Evolutionary conservation across 345 rosid genomes (phyloP).

Genomic region (Stellera chamaejasme): DNA sequence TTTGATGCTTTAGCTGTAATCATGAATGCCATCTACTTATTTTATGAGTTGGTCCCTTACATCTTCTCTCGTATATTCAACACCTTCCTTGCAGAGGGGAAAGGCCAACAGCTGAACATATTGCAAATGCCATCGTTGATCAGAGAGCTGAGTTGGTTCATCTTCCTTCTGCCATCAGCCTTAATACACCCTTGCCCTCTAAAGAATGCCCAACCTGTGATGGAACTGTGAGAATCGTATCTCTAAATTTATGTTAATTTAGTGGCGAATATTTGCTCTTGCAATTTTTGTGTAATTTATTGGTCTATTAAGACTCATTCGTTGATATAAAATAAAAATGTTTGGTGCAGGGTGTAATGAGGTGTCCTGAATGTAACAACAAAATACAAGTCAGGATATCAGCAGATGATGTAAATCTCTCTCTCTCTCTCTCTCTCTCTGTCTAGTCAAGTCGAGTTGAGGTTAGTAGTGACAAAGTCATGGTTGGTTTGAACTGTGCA

Average conservation of each 20-base stretch:
- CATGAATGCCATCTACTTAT: not conserved
- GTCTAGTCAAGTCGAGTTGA: too few species aligned
- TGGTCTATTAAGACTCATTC: not conserved
- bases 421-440: too few species aligned
- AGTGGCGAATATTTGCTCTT: conserved; percentile 3
- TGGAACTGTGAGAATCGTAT: conserved; percentile 61
- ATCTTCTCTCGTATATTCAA: not conserved
- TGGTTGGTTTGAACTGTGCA: too few species aligned
- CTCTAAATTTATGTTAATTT: not conserved
- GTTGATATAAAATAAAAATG: conserved; percentile 4
- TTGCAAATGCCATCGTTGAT: conserved; percentile 77
- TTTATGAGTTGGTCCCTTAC: not conserved
- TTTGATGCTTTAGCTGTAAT: too few species aligned
- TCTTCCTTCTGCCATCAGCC: conserved; percentile 65
- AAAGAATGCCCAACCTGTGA: conserved; percentile 92
- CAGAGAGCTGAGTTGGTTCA: conserved; percentile 84
- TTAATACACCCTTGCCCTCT: conserved; percentile 59
- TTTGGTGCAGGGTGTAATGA: conserved; percentile 72
- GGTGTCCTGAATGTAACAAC: conserved; percentile 87
- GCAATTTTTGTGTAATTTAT: not conserved
- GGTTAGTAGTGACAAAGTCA: too few species aligned
- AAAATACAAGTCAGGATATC: conserved; percentile 81
- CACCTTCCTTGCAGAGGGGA: conserved; percentile 58
- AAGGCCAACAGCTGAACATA: conserved; percentile 70
- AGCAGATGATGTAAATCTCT: conserved; percentile 78